These are phyloP conservation scores for Xerocomellus amylosporus DNA, from an alignment of 768 basidiomycete species.

Conservation along the genomic window DNA sequence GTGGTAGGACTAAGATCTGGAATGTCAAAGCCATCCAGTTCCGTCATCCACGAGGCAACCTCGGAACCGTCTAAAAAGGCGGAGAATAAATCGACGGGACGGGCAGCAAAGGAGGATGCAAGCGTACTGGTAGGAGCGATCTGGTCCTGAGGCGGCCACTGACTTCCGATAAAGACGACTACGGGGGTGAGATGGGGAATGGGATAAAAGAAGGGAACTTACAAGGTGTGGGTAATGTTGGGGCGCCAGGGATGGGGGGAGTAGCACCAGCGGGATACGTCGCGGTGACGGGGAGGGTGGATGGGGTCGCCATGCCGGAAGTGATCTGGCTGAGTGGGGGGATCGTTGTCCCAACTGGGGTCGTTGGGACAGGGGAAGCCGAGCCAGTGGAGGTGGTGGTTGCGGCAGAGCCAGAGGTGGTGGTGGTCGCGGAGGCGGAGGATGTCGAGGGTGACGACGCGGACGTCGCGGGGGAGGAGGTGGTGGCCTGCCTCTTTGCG, in stretches of 20 bases:
- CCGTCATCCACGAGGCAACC: conserved; percentile 73
- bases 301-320: conserved; percentile 58
- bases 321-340: conserved; percentile 60
- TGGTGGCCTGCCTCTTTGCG: conserved; percentile 36
- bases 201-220: conserved; percentile 14
- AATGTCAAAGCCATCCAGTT: conserved; percentile 67
- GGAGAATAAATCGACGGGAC: not conserved
- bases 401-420: not conserved
- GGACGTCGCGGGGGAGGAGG: conserved; percentile 2
- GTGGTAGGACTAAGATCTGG: conserved; percentile 60
- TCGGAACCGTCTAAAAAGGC: conserved; percentile 34
- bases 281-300: conserved; percentile 47
- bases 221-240: conserved; percentile 65
- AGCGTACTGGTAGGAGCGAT: conserved; percentile 58
- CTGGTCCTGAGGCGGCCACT: conserved; percentile 65
- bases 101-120: not conserved
- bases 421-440: conserved; percentile 2
- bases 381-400: conserved; percentile 7
- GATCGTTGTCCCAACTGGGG: conserved; percentile 42
- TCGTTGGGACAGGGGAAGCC: conserved; percentile 22
- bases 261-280: conserved; percentile 59
- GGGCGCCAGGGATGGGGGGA: conserved; percentile 63
- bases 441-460: conserved; percentile 5
- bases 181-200: not conserved
- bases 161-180: conserved; percentile 45